A percentile compares a stretch with the other conserved stretches of the same genome.
phyloP scores from a whole-genome alignment of 495 filamentous ascomycete genomes.

The Podospora australis region DNA sequence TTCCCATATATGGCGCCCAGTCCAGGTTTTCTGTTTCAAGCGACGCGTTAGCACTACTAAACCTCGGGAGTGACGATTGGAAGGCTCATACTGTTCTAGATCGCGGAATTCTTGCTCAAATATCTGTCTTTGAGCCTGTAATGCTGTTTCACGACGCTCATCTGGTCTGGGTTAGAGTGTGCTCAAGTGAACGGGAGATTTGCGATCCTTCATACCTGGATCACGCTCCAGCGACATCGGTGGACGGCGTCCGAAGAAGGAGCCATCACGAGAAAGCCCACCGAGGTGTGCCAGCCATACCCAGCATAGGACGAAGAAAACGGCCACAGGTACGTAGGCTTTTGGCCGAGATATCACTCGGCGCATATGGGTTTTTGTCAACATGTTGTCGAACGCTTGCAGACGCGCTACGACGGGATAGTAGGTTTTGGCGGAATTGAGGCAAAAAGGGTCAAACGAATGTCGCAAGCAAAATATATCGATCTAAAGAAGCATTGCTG shows the following conservation, averaged over 20 bases:
- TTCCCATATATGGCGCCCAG: slow-evolving; percentile 41
- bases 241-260: neutral
- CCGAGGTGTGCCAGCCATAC: slow-evolving; percentile 16
- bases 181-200: neutral
- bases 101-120: slow-evolving; percentile 35
- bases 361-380: slow-evolving; percentile 32
- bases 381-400: slow-evolving; percentile 2
- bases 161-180: slow-evolving; percentile 2
- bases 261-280: neutral
- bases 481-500: too few relatives aligned
- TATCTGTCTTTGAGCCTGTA: slow-evolving; percentile 21
- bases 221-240: slow-evolving; percentile 1
- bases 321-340: slow-evolving; percentile 22
- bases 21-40: slow-evolving; percentile 19
- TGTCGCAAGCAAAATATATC: too few relatives aligned
- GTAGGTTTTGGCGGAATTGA: too few relatives aligned
- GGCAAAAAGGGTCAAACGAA: too few relatives aligned
- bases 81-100: slow-evolving; percentile 31
- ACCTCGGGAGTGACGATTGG: too few relatives aligned
- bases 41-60: slow-evolving; percentile 4
- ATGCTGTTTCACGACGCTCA: slow-evolving; percentile 6
- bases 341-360: slow-evolving; percentile 48
- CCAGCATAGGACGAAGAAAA: slow-evolving; percentile 27
- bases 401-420: neutral
- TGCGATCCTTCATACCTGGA: slow-evolving; percentile 7